Base-by-base conservation (phyloP, 441 rosid species). In the Populus hybrid region DNA sequence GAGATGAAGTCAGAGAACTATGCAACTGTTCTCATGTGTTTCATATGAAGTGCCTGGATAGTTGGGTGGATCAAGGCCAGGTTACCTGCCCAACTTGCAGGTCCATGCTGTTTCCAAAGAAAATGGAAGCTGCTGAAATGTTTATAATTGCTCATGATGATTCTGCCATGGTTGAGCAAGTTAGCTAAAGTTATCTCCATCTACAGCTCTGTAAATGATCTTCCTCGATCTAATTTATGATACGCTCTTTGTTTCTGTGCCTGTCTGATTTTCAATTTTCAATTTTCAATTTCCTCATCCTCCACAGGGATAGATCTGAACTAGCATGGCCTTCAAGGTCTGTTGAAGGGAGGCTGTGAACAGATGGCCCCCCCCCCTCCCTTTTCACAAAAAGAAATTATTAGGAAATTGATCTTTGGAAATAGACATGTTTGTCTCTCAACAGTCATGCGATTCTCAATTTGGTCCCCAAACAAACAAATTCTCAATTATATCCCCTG, bases 41-140 rank as follows among this genome's bases (percentile, higher is more conserved):
- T 68, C 85, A 82, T 38, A 65, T 67, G 59, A 73, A 69, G 54
- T 82, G 78, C 77, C 36, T 82, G 69, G 80, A 79, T 76, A 18
- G 76, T 4, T 82, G 82, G 79, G 75, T 82, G 26, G 82, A 78
- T 38, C 73, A 73, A 68, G 76, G 69, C 20, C 75, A 83, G 23
- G 72, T 38, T 64, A 80, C 81, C 9, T 83, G 79, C 74, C 85
- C 78, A 65, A 72, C 77, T 4, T 73, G 73, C 24, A 46, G 73
- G 24, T 21, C 66, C 18, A 34, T 50, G 68, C 26, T 72, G 14
- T 21, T 72, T n/a, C 34, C 72, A 50, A 50, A 50, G 57, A 50
- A 50, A 50, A 50, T 50, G 57, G 57, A 50, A 14, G 57, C 57
- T 50, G 57, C 57, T 50, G 57, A 50, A 14, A 50, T 50, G 57